Evolutionary conservation across 805 yeast genomes (phyloP).

Genomic region (Ogataea naganishii): DNA sequence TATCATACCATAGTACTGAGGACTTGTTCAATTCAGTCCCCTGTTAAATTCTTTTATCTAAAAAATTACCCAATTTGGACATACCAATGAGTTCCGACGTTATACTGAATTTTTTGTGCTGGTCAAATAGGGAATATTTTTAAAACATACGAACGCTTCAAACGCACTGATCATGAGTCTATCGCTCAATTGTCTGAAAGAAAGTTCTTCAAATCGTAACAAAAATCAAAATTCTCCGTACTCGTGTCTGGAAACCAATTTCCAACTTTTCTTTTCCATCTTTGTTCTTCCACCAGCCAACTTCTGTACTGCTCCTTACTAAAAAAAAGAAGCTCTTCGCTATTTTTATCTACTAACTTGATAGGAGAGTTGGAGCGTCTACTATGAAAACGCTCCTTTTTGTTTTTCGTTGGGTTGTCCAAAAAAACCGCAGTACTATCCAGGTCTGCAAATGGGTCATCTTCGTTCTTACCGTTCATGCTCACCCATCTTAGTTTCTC

Average conservation of each 20-base stretch:
- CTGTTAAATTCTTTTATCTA: too few relatives aligned
- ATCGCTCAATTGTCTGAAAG: conserved; percentile 17
- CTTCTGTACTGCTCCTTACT: conserved; percentile 16
- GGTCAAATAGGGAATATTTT: too few relatives aligned
- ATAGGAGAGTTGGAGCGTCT: too few relatives aligned
- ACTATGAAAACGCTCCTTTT: too few relatives aligned
- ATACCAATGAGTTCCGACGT: conserved; percentile 5
- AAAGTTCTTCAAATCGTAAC: conserved; percentile 22
- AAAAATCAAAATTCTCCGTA: conserved; percentile 16
- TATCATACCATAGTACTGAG: too few relatives aligned
- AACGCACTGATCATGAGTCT: too few relatives aligned
- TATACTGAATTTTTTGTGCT: neutral
- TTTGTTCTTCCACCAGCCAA: conserved; percentile 23
- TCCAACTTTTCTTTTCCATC: conserved; percentile 26
- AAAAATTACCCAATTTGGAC: conserved; percentile 9
- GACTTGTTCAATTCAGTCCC: too few relatives aligned
- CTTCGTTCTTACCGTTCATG: conserved; percentile 29
- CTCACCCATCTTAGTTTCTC: conserved; percentile 54
- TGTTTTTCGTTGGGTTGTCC: too few relatives aligned
- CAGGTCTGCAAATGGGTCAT: conserved; percentile 40
- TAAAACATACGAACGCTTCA: too few relatives aligned
- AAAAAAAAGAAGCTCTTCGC: conserved; percentile 11
- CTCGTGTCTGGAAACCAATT: conserved; percentile 24
- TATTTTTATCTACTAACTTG: too few relatives aligned
- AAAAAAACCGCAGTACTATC: conserved; percentile 31